Percentiles rank a stretch among this genome's conserved stretches.
Conservation (phyloP, 2,329 filamentous ascomycete species). For the Colletotrichum scovillei region DNA sequence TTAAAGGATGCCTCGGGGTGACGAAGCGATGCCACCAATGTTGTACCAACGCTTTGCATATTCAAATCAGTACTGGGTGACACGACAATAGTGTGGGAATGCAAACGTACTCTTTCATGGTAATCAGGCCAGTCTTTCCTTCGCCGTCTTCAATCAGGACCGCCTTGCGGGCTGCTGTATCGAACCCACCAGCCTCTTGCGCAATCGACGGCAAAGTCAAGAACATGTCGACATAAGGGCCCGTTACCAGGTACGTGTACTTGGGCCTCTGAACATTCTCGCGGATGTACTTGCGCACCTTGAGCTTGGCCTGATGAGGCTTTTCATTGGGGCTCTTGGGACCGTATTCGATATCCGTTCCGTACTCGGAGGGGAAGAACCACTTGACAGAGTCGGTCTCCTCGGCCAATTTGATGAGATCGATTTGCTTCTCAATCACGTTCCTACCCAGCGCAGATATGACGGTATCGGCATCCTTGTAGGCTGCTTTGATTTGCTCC, state of each 20-base stretch:
- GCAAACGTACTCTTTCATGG: constrained; percentile 73
- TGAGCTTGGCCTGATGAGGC: constrained; percentile 77
- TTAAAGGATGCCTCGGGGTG: constrained; percentile 65
- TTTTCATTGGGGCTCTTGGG: constrained; percentile 68
- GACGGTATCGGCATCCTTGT: constrained; percentile 72
- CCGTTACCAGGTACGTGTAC: constrained; percentile 77
- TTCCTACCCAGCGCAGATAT: constrained; percentile 73
- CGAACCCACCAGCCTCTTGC: constrained; percentile 65
- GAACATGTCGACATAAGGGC: constrained; percentile 75
- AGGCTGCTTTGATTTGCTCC: constrained; percentile 63
- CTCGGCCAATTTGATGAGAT: constrained; percentile 70
- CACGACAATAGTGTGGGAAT: too few relatives aligned
- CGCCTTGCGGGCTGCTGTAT: constrained; percentile 67
- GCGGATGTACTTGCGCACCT: constrained; percentile 71
- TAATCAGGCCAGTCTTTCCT: constrained; percentile 74
- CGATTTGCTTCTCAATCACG: constrained; percentile 70
- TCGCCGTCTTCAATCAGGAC: constrained; percentile 71
- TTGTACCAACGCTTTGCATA: constrained; percentile 68
- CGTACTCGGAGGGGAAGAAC: constrained; percentile 77
- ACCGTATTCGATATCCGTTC: constrained; percentile 73
- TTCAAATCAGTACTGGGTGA: background rate
- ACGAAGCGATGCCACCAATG: constrained; percentile 71
- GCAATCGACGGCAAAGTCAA: constrained; percentile 54
- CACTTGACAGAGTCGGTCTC: constrained; percentile 63
- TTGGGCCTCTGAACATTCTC: constrained; percentile 64